A percentile compares a stretch with the other conserved stretches of the same genome.
Conservation (phyloP, 192 early-diverging fungal species). For the Linnemannia elongata region DNA sequence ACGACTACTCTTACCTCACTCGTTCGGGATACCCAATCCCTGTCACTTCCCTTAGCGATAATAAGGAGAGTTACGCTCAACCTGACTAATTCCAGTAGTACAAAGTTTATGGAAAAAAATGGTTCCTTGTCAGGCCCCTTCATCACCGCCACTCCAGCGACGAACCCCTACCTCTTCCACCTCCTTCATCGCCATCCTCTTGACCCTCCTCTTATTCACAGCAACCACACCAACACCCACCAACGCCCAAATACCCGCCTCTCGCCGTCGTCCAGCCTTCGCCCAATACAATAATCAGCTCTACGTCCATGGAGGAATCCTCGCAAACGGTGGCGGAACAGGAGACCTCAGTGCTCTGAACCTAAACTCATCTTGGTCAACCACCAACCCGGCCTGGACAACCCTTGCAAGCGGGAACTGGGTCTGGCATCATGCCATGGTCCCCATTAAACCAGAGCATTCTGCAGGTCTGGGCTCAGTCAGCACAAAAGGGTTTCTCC, state of each 20-base stretch:
- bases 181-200: background rate
- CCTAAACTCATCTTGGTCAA: conserved; percentile 18
- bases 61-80: background rate
- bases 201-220: background rate
- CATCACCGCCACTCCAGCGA: background rate
- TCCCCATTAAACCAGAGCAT: conserved; percentile 2
- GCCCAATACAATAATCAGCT: conserved; percentile 13
- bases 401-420: conserved; percentile 1
- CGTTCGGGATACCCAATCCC: background rate
- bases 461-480: conserved; percentile 7
- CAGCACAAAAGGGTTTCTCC: conserved; percentile 8
- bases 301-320: conserved; percentile 41
- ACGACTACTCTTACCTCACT: background rate
- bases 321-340: background rate
- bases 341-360: conserved; percentile 10
- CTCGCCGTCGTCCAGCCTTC: conserved; percentile 22
- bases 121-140: background rate
- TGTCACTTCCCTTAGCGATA: background rate
- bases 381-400: conserved; percentile 3
- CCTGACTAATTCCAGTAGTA: background rate
- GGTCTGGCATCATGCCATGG: conserved; percentile 28
- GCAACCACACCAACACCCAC: background rate
- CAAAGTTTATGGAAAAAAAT: background rate
- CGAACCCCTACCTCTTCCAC: background rate
- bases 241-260: background rate